Percentiles rank a stretch among this genome's conserved stretches.
phyloP scores from a whole-genome alignment of 176 grass and related monocot genomes.

The Hsuehochloa calcarea region DNA sequence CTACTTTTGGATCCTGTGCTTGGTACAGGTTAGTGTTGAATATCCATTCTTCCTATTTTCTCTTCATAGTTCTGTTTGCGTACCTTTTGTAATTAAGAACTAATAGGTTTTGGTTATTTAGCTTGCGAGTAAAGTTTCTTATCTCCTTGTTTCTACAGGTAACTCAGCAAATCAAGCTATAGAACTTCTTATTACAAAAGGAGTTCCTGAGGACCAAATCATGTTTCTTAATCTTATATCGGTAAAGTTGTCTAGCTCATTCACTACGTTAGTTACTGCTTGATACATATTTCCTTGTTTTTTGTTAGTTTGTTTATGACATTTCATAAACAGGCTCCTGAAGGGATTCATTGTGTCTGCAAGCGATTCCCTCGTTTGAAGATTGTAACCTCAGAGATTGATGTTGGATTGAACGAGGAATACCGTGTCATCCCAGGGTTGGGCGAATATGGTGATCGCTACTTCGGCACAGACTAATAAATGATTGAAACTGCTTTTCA shows the following conservation, averaged over 20 bases:
- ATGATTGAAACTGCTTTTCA: not conserved
- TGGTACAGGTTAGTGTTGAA: constrained; percentile 66
- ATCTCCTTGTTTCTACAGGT: constrained; percentile 36
- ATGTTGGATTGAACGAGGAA: constrained; percentile 69
- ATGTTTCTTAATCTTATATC: constrained; percentile 94
- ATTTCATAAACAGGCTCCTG: constrained; percentile 61
- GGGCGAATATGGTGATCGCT: constrained; percentile 88
- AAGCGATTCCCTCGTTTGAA: constrained; percentile 79
- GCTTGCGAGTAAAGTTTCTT: not conserved
- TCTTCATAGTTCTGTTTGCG: not conserved
- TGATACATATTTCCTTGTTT: not conserved
- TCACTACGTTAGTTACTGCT: not conserved
- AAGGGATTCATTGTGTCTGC: constrained; percentile 79
- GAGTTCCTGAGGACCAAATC: constrained; percentile 75
- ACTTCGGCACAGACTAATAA: constrained; percentile 76
- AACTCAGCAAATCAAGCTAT: constrained; percentile 91
- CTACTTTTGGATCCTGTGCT: constrained; percentile 93
- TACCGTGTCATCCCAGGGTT: constrained; percentile 79
- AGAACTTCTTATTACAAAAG: constrained; percentile 67
- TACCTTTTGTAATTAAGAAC: not conserved
- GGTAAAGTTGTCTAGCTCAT: constrained; percentile 44
- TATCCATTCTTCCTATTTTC: not conserved
- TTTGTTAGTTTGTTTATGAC: constrained; percentile 5
- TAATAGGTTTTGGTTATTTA: not conserved
- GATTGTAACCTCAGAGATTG: constrained; percentile 90